These are phyloP conservation scores for Zasmidium angulare DNA, from an alignment of 2,329 filamentous ascomycete genomes.

Conservation along the genomic window DNA sequence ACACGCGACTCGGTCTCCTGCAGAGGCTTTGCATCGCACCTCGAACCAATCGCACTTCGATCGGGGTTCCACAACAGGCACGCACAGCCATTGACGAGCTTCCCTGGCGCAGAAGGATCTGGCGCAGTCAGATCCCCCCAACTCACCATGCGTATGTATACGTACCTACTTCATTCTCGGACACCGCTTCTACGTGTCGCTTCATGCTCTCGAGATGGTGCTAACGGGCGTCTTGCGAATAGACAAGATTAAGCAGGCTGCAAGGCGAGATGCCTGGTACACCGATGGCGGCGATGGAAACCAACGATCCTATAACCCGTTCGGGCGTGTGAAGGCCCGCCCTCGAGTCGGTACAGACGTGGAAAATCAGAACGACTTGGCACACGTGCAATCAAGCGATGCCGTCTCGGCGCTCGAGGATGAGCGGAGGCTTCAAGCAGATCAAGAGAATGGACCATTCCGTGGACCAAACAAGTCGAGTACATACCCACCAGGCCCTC, in stretches of 20 bases:
- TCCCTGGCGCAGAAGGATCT: not conserved
- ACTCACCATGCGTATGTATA: conserved; percentile 11
- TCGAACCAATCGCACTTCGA: not conserved
- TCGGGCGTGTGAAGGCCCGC: conserved; percentile 23
- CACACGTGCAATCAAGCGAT: conserved; percentile 16
- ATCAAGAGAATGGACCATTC: conserved; percentile 11
- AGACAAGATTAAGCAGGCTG: conserved; percentile 32
- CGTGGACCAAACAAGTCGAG: conserved; percentile 18
- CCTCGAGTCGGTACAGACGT: conserved; percentile 19
- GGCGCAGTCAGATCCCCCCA: not conserved
- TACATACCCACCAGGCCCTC: conserved; percentile 22
- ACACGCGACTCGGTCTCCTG: not conserved
- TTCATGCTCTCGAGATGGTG: not conserved
- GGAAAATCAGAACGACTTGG: conserved; percentile 19
- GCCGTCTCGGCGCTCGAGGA: conserved; percentile 15
- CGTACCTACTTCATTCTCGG: not conserved
- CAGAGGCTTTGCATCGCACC: not conserved
- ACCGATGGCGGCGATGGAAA: conserved; percentile 20
- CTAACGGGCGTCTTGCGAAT: conserved; percentile 13
- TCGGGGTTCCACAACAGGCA: not conserved
- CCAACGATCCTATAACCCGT: conserved; percentile 28
- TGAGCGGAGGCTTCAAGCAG: conserved; percentile 4
- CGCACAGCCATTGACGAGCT: not conserved
- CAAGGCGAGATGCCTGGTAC: conserved; percentile 32
- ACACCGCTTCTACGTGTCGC: not conserved